Evolutionary conservation across 75 land plant genomes (phyloP), one percentile per base, ranked within the genome.

Genomic region (Adiantum capillusveneris): DNA sequence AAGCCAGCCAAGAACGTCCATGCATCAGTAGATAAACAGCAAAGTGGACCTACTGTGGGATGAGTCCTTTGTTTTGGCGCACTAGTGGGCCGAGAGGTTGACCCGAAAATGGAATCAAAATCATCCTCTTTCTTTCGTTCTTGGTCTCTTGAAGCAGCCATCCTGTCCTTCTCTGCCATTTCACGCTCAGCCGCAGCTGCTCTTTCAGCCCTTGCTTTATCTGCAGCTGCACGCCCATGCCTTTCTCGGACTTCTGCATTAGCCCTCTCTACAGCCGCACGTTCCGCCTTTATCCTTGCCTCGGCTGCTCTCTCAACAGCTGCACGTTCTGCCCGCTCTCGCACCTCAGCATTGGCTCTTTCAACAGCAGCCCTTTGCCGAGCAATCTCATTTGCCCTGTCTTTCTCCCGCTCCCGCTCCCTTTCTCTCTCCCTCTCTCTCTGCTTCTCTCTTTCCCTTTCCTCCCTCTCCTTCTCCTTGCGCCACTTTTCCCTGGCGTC

Each of bases 71-170:
- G 70, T 64, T 69, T 77, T 31, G 90, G 90, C 25, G 71, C 86
- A 75, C 90, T 86, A 52, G 36, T 83, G 29, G 90, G 59, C 26
- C 90, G 78, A 6, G 50, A 18, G 53, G 75, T 14, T 75, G 74
- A 65, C 31, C 71, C 63, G 31, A 86, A 86, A 48, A 83, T 77
- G 17, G 84, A 83, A n/a, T 86, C 90, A 53, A 86, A 60, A 70
- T 86, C 90, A 75, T 79, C 50, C 1, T 79, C 82, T 59, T 65
- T 79, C 67, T 28, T 18, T 29, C 13, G 53, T 49, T 31, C 14
- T 29, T 46, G 50, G 22, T 46, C 50, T 46, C 14, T 46, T 6
- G 50, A n/a, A 6, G 50, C 50, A 6, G 50, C 50, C 22, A 21
- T 46, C 22, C 22, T 21, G 2, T 29, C 50, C 14, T 21, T 46